A percentile compares a stretch with the other conserved stretches of the same genome.
Evolutionary conservation across 2,329 filamentous ascomycete genomes (phyloP).

Genomic region (Aspergillus pseudoglaucus): DNA sequence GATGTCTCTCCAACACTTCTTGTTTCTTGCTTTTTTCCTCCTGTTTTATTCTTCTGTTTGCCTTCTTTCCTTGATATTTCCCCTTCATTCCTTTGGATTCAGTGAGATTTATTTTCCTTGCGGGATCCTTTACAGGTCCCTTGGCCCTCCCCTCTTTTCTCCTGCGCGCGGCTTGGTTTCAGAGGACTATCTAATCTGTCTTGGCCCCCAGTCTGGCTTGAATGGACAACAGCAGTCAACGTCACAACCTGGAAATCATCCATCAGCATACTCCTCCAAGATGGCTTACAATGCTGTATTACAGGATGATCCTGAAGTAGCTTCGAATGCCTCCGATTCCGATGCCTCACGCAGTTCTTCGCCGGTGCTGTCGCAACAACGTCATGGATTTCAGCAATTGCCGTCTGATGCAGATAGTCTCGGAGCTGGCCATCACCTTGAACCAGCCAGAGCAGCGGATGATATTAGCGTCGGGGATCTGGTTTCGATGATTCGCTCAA

Average conservation of each 20-base stretch:
- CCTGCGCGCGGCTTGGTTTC: too few species aligned
- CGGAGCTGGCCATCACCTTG: conserved; percentile 21
- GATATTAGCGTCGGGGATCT: conserved; percentile 18
- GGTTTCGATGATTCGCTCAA: conserved; percentile 32
- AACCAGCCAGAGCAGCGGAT: conserved; percentile 21
- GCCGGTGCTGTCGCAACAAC: conserved; percentile 13
- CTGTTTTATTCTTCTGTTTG: too few species aligned
- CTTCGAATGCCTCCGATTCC: conserved; percentile 30
- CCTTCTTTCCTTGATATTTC: too few species aligned
- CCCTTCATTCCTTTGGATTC: too few species aligned
- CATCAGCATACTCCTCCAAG: conserved; percentile 6
- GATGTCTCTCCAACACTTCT: background rate
- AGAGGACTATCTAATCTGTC: too few species aligned
- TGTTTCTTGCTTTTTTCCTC: background rate
- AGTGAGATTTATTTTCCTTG: too few species aligned
- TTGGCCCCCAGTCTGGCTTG: too few species aligned
- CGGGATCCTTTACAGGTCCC: too few species aligned
- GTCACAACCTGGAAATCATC: background rate
- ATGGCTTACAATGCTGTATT: conserved; percentile 42
- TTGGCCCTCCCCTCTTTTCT: too few species aligned
- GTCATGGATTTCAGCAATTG: conserved; percentile 22
- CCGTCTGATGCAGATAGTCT: conserved; percentile 26
- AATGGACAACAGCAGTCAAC: too few species aligned
- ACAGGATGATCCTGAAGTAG: conserved; percentile 35
- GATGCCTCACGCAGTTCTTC: conserved; percentile 28